Evolutionary conservation across 2,329 filamentous ascomycete genomes (phyloP).

Genomic region (Stagonosporopsis rhizophila): DNA sequence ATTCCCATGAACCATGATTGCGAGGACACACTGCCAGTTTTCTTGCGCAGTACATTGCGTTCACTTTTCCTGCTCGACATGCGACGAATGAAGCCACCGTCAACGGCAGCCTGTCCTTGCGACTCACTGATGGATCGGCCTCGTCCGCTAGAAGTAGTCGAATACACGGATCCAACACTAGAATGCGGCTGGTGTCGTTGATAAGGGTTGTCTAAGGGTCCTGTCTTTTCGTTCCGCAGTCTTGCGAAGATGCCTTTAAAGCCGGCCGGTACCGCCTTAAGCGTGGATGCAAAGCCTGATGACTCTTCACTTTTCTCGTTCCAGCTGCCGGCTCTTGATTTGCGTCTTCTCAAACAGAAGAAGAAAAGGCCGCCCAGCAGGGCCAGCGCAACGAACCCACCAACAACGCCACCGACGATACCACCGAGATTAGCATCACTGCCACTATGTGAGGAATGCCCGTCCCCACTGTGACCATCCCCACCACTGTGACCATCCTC

Average conservation of each 20-base stretch:
- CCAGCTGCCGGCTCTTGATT: constrained; percentile 30
- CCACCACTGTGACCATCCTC: constrained; percentile 12
- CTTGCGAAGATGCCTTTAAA: constrained; percentile 35
- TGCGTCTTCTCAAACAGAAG: constrained; percentile 43
- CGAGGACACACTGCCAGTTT: constrained; percentile 38
- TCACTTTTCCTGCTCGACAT: constrained; percentile 44
- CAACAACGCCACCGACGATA: constrained; percentile 47
- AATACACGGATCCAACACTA: constrained; percentile 45
- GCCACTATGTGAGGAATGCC: constrained; percentile 5
- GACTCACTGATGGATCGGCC: constrained; percentile 41
- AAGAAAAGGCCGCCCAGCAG: constrained; percentile 43
- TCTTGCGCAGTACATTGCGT: constrained; percentile 39
- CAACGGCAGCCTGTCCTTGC: constrained; percentile 19
- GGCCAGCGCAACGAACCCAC: constrained; percentile 43
- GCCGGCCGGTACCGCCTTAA: constrained; percentile 32
- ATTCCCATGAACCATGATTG: constrained; percentile 39
- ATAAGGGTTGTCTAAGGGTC: constrained; percentile 38
- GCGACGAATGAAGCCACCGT: constrained; percentile 37
- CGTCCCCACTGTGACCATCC: constrained; percentile 26
- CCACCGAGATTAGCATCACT: constrained; percentile 32
- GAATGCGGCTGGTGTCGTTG: constrained; percentile 37
- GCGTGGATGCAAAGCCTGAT: constrained; percentile 25
- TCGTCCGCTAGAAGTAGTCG: constrained; percentile 33
- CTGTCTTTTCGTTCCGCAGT: constrained; percentile 38
- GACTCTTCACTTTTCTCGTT: constrained; percentile 25